These are phyloP conservation scores for Sesbania bispinosa DNA, from an alignment of 306 rosid genomes.

Conservation along the genomic window DNA sequence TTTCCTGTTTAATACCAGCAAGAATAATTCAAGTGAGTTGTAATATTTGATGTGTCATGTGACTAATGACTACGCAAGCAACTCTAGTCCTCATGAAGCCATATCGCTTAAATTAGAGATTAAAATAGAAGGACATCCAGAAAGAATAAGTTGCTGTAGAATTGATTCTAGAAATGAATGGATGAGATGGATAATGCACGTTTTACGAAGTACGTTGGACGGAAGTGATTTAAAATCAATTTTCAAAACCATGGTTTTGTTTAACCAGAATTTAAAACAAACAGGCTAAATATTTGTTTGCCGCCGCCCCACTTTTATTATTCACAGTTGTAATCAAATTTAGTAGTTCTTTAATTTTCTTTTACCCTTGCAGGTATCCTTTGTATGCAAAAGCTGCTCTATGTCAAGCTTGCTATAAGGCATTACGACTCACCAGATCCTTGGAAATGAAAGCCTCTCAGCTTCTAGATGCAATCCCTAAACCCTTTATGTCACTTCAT, in stretches of 20 bases:
- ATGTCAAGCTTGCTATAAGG: slow-evolving; percentile 90
- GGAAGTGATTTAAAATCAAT: too few relatives aligned
- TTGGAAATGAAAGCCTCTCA: slow-evolving; percentile 78
- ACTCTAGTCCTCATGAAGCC: neutral
- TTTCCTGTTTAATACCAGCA: neutral
- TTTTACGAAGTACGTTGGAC: too few relatives aligned
- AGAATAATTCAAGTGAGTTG: slow-evolving; percentile 1
- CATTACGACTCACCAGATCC: slow-evolving; percentile 67
- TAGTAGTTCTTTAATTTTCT: neutral
- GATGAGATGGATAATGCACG: too few relatives aligned
- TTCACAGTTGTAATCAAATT: neutral
- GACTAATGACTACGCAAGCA: neutral
- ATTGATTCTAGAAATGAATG: too few relatives aligned
- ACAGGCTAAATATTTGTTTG: too few relatives aligned
- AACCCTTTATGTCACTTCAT: slow-evolving; percentile 85
- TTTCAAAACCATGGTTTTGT: too few relatives aligned
- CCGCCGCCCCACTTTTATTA: neutral
- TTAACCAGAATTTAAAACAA: too few relatives aligned
- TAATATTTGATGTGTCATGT: neutral
- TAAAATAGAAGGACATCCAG: neutral
- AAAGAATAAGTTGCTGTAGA: neutral
- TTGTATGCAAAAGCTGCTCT: slow-evolving; percentile 82
- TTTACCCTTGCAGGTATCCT: slow-evolving; percentile 57
- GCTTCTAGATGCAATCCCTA: slow-evolving; percentile 87
- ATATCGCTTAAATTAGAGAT: neutral